Conservation (phyloP, 1,284 basidiomycete genomes). For the Leccinum fallax region DNA sequence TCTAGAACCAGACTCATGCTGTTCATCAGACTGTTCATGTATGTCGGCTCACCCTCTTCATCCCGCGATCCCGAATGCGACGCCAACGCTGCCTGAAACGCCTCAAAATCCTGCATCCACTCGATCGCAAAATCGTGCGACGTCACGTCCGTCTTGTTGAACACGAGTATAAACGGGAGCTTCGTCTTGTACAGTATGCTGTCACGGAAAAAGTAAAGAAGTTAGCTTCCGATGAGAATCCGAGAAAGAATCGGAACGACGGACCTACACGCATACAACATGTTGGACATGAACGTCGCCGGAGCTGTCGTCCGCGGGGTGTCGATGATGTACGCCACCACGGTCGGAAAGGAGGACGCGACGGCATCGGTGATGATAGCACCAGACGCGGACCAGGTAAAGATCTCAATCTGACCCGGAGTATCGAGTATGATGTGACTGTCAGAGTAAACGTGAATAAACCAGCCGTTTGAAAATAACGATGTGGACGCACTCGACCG, state of each 20-base stretch:
- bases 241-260: conserved; percentile 25
- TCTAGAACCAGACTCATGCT: conserved; percentile 98
- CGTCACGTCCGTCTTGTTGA: conserved; percentile 97
- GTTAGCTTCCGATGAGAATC: neutral
- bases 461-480: conserved; percentile 1
- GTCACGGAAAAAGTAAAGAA: neutral
- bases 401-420: conserved; percentile 99
- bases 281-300: conserved; percentile 99
- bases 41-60: conserved; percentile 89
- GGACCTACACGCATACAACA: conserved; percentile 98
- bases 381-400: conserved; percentile 99
- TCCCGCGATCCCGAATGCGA: conserved; percentile 67
- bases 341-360: conserved; percentile 89
- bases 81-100: conserved; percentile 75
- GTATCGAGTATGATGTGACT: conserved; percentile 97
- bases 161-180: conserved; percentile 95
- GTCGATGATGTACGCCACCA: conserved; percentile 97
- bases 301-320: conserved; percentile 94
- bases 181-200: conserved; percentile 99
- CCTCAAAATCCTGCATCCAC: conserved; percentile 99
- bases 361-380: conserved; percentile 99
- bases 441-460: conserved; percentile 4
- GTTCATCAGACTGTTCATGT: conserved; percentile 99
- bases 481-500: conserved; percentile 74
- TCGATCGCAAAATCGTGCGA: conserved; percentile 90